Base-by-base conservation (phyloP, 306 rosid species). In the Hippophae rhamnoides region DNA sequence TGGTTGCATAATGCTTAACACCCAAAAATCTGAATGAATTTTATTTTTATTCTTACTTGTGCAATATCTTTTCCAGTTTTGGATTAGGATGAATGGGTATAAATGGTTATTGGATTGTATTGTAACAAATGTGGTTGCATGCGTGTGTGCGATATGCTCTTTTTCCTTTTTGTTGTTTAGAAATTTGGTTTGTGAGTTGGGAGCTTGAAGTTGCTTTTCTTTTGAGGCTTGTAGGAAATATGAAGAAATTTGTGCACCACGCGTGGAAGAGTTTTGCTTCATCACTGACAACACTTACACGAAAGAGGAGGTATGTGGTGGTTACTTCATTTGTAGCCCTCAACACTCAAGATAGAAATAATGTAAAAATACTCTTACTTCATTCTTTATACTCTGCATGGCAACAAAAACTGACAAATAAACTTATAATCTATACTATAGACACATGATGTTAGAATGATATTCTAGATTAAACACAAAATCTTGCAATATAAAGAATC, bases 161-260 rank as follows among this genome's bases (percentile, higher is more conserved):
- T 18, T 18, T 0, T 18, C 23, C 23, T 18, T 18, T 18, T 18
- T 1, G 23, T 18, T 18, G 23, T 18, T 18, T 18, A 18, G 23
- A 18, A 18, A 18, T 18, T 18, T 18, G 23, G 23, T 18, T 18
- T 18, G 23, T 18, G 23, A 13, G 50, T 9, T 23, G 9, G 7
- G 52, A 60, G 27, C 3, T 7, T 61, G 54, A 59, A 46, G 66
- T 50, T 58, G 64, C 23, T 45, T 73, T 46, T 65, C 43, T 27
- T 7, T 64, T 60, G 26, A 67, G 64, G 48, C 54, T 57, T 38
- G 26, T 48, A 84, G 92, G 78, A 84, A 84, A 58, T 79, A 73
- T 10, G 92, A 84, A 81, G 92, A 81, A 72, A 74, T 79, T 51
- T 79, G 78, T 69, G 81, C 87, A 8, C 92, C 85, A 2, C 81